A percentile compares a stretch with the other conserved stretches of the same genome.
Evolutionary conservation across 1,284 basidiomycete genomes (phyloP).

Genomic region (Irpex lacteus): DNA sequence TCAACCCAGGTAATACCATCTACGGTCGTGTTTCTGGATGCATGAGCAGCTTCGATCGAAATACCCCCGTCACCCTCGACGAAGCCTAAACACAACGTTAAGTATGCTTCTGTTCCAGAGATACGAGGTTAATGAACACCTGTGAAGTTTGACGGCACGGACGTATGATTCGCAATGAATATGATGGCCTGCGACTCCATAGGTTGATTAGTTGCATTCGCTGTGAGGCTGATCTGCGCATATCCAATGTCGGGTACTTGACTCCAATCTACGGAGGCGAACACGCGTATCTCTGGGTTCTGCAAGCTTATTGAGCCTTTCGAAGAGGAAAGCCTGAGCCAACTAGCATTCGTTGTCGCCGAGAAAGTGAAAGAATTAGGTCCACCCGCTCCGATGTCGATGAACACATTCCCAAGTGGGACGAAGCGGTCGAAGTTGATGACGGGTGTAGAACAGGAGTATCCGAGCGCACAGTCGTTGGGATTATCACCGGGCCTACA

Average conservation of each 20-base stretch:
- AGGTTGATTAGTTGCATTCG: slow-evolving; percentile 39
- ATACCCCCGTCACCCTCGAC: slow-evolving; percentile 63
- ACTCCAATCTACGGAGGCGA: slow-evolving; percentile 60
- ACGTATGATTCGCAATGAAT: slow-evolving; percentile 39
- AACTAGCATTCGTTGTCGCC: slow-evolving; percentile 46
- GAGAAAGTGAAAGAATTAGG: slow-evolving; percentile 57
- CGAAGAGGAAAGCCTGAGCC: slow-evolving; percentile 48
- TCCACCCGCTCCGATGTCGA: slow-evolving; percentile 63
- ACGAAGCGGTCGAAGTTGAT: slow-evolving; percentile 54
- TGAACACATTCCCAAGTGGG: slow-evolving; percentile 48
- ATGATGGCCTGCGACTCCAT: slow-evolving; percentile 34
- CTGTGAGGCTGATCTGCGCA: slow-evolving; percentile 47
- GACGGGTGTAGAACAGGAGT: slow-evolving; percentile 50
- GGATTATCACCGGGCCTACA: slow-evolving; percentile 62
- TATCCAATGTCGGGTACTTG: slow-evolving; percentile 40
- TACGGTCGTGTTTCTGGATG: slow-evolving; percentile 49
- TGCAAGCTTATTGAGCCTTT: slow-evolving; percentile 48
- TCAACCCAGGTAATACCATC: slow-evolving; percentile 54
- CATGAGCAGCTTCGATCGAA: slow-evolving; percentile 64
- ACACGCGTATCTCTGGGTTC: slow-evolving; percentile 53
- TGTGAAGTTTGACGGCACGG: slow-evolving; percentile 42
- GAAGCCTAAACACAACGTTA: too few species aligned
- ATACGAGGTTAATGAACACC: slow-evolving; percentile 29
- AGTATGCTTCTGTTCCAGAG: too few species aligned
- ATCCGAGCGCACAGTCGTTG: slow-evolving; percentile 50